These are phyloP conservation scores for Piper longum DNA, from an alignment of 164 flowering plant species.

Conservation along the genomic window DNA sequence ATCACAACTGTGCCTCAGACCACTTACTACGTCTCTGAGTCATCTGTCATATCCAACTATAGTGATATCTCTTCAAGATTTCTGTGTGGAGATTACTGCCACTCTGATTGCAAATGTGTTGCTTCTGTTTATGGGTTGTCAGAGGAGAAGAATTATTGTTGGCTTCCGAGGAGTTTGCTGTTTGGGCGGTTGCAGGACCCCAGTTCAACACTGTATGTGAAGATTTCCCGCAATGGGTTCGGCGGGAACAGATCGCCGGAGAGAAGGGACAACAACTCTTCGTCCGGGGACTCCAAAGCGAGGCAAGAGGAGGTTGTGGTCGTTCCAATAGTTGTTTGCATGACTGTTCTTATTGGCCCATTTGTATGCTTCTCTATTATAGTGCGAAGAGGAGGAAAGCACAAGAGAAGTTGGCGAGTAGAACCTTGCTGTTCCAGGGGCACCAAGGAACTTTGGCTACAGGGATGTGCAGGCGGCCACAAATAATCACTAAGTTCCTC, in stretches of 20 bases:
- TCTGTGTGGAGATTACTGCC: slow-evolving; percentile 66
- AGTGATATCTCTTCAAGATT: slow-evolving; percentile 36
- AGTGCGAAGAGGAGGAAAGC: slow-evolving; percentile 28
- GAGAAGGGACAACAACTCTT: not conserved
- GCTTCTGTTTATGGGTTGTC: slow-evolving; percentile 79
- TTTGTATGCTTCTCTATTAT: slow-evolving; percentile 40
- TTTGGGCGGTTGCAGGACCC: slow-evolving; percentile 80
- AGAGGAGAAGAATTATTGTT: slow-evolving; percentile 74
- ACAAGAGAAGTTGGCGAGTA: slow-evolving; percentile 28
- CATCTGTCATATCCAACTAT: slow-evolving; percentile 62
- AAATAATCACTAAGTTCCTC: slow-evolving; percentile 19
- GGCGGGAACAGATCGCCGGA: slow-evolving; percentile 1
- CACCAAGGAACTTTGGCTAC: slow-evolving; percentile 56
- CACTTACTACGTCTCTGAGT: slow-evolving; percentile 50
- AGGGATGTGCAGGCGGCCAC: slow-evolving; percentile 50
- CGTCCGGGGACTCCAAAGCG: slow-evolving; percentile 8
- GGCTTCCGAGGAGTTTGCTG: slow-evolving; percentile 63
- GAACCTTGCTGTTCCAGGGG: slow-evolving; percentile 40
- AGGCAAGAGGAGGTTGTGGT: slow-evolving; percentile 34
- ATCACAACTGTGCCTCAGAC: slow-evolving; percentile 44
- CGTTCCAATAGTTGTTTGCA: slow-evolving; percentile 49
- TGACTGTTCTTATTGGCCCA: slow-evolving; percentile 36
- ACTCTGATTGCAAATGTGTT: slow-evolving; percentile 64
- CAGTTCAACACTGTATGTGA: slow-evolving; percentile 62
- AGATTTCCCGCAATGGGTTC: slow-evolving; percentile 32